phyloP scores from a whole-genome alignment of 371 early-diverging fungal genomes.

The Apophysomyces sp. region DNA sequence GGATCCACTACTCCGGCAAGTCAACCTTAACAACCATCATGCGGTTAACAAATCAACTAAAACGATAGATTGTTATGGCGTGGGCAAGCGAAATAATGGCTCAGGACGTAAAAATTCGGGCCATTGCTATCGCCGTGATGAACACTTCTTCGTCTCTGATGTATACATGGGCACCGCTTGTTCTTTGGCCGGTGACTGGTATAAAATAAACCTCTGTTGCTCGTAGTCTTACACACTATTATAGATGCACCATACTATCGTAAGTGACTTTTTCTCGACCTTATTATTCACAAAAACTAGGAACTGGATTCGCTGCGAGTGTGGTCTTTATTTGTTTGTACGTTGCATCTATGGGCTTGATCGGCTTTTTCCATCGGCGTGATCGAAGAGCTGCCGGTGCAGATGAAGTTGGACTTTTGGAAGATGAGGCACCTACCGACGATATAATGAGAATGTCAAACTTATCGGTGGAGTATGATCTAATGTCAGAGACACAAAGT shows the following conservation, averaged over 20 bases:
- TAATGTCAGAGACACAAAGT: background rate
- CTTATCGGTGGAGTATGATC: background rate
- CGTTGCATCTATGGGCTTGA: conserved; percentile 11
- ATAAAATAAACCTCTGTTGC: background rate
- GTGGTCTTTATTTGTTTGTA: conserved; percentile 16
- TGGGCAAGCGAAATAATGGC: conserved; percentile 52
- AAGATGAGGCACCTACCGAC: conserved; percentile 4
- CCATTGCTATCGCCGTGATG: conserved; percentile 48
- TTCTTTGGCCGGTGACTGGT: conserved; percentile 54
- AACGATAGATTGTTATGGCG: conserved; percentile 45
- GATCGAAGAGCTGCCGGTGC: background rate
- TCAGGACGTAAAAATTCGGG: conserved; percentile 30
- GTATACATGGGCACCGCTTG: conserved; percentile 37
- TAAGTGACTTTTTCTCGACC: conserved; percentile 4
- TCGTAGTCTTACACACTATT: background rate
- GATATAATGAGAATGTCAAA: background rate
- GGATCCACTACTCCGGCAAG: conserved; percentile 38
- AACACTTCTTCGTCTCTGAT: conserved; percentile 41
- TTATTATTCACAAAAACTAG: conserved; percentile 8
- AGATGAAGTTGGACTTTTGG: conserved; percentile 2
- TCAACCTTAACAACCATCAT: background rate
- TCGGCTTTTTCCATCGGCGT: conserved; percentile 10
- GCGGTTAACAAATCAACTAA: background rate
- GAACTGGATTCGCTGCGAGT: conserved; percentile 27
- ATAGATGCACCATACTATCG: conserved; percentile 36